Evolutionary conservation across 1,284 basidiomycete genomes (phyloP), one percentile per base, ranked within the genome.

Genomic region (Trametes sp.): DNA sequence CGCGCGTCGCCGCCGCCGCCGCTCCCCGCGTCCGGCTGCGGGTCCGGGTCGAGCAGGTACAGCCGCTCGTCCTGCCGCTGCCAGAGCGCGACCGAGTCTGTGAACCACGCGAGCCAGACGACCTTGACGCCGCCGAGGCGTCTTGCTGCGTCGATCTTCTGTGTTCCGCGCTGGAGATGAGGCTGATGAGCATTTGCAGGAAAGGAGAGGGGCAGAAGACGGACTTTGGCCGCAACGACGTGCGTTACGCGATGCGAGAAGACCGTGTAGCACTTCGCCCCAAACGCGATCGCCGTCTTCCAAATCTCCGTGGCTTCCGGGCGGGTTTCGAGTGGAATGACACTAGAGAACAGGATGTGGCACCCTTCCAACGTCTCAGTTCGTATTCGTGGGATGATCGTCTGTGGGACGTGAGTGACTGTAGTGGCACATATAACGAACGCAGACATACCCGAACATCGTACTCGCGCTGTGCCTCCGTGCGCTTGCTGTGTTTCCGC

Each of bases 21-120:
- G 44, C 6, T 29, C 13, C 60, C 56, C 21, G 50, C 36, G 19
- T 45, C 58, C 38, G 58, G 61, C 36, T 63, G 65, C 19, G 70
- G 66, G 57, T 72, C 71, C 11, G 74, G 74, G 66, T 90, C 88
- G 49, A 94, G 78, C 46, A 90, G 76, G 76, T 95, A 95, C 21
- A 81, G 81, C 0, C 76, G 79, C 77, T 96, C 95, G 67, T 89
- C 86, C 72, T 89, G 87, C 61, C 85, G 84, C 52, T 77, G 76
- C 96, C 96, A 98, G 35, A 89, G 79, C 19, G 92, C 89, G 56
- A 96, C 82, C 13, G 90, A 93, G 73, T 96, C 91, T 53, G 88
- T 89, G 71, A 98, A 91, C 96, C 96, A 98, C 10, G 86, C 80
- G 3, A 93, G 79, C 87, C 91, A 93, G 8, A 99, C 95, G 63